Evolutionary conservation across 164 flowering plant genomes (phyloP).

Genomic region (Aristolochia contorta): DNA sequence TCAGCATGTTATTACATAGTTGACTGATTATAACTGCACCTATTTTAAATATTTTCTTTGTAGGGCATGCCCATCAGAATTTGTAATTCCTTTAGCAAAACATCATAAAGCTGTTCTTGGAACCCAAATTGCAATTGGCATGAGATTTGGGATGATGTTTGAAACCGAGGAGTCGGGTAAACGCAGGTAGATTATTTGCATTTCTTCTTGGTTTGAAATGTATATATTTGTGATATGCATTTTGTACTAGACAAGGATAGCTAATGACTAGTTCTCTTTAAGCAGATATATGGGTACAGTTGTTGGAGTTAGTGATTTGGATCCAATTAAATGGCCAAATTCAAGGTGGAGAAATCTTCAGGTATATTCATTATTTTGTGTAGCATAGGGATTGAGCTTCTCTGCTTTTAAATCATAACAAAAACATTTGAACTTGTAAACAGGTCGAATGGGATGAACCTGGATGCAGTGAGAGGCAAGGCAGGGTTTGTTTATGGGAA

Average conservation of each 20-base stretch:
- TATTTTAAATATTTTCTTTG: background rate
- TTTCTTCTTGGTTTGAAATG: background rate
- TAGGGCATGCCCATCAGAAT: slow-evolving; percentile 94
- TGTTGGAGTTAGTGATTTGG: slow-evolving; percentile 69
- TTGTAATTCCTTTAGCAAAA: slow-evolving; percentile 69
- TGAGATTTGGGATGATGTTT: slow-evolving; percentile 99
- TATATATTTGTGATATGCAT: background rate
- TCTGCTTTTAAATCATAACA: background rate
- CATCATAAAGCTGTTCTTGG: slow-evolving; percentile 68
- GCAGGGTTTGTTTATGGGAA: slow-evolving; percentile 87
- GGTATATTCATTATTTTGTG: slow-evolving; percentile 26
- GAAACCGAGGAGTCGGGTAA: slow-evolving; percentile 96
- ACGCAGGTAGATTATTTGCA: slow-evolving; percentile 52
- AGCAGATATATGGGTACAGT: slow-evolving; percentile 96
- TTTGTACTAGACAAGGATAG: background rate
- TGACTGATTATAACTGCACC: too few relatives aligned
- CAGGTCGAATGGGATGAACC: slow-evolving; percentile 99
- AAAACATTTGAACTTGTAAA: slow-evolving; percentile 1
- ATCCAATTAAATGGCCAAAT: slow-evolving; percentile 91
- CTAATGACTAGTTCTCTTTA: background rate
- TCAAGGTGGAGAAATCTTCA: slow-evolving; percentile 98
- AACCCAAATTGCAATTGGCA: slow-evolving; percentile 72
- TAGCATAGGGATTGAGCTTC: too few relatives aligned
- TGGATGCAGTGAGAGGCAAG: slow-evolving; percentile 72
- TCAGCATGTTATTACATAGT: too few relatives aligned